Conservation (phyloP, 176 grass and related monocot genomes). For the Carex littledalei region DNA sequence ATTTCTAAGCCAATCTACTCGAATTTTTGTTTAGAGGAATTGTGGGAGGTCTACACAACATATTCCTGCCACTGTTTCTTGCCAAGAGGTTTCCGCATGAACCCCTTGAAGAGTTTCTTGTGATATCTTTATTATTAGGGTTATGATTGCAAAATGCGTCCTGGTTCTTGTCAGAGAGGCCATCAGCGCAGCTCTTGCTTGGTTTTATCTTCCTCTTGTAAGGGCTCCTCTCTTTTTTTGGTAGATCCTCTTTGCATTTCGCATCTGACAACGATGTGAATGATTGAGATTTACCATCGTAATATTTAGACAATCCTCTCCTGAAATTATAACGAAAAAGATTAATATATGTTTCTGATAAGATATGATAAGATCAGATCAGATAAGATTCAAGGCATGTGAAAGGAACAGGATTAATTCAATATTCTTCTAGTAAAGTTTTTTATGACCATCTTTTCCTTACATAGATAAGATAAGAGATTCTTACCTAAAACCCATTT, state of each 20-base stretch:
- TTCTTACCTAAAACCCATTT: no score
- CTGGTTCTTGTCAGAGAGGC: constrained; percentile 36
- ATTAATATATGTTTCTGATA: not conserved
- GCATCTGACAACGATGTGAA: constrained; percentile 62
- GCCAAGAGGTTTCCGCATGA: constrained; percentile 64
- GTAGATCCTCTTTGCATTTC: constrained; percentile 59
- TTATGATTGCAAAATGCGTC: not conserved
- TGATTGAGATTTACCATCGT: constrained; percentile 81
- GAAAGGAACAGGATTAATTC: not conserved
- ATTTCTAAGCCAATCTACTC: constrained; percentile 36
- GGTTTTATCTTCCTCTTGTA: constrained; percentile 46
- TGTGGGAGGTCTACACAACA: constrained; percentile 43
- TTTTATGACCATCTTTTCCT: not conserved
- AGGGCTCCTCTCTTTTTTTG: constrained; percentile 43
- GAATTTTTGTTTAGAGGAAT: constrained; percentile 53
- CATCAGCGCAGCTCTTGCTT: constrained; percentile 36
- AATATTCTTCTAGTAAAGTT: not conserved
- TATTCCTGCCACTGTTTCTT: constrained; percentile 28
- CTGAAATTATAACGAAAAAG: constrained; percentile 26
- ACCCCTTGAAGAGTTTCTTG: constrained; percentile 13
- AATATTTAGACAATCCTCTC: constrained; percentile 71
- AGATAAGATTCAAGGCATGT: no score
- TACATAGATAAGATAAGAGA: no score
- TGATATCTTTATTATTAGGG: constrained; percentile 15
- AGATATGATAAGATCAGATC: no score